Conservation (phyloP, 306 rosid species). For the Styphnolobium japonicum region DNA sequence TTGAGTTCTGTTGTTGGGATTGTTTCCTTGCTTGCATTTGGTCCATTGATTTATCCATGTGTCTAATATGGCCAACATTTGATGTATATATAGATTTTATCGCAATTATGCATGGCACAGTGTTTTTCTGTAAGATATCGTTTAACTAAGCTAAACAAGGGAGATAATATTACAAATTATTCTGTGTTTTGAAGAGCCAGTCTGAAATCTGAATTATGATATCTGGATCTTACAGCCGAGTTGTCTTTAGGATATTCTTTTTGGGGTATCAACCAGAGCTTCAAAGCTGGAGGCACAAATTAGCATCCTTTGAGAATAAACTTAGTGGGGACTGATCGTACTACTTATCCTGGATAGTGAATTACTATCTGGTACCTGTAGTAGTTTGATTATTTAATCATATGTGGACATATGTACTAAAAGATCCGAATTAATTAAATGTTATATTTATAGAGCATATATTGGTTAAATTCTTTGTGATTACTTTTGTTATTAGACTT, state of each 20-base stretch:
- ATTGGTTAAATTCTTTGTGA: too few relatives aligned
- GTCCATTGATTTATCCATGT: neutral
- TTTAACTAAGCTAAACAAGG: neutral
- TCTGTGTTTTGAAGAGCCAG: neutral
- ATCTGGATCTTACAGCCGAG: neutral
- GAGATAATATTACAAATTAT: neutral
- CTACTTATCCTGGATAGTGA: constrained; percentile 12
- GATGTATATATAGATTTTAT: neutral
- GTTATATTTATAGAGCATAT: too few relatives aligned
- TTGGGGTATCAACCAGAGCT: neutral
- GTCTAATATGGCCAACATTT: neutral
- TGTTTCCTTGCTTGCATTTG: neutral
- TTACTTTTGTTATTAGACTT: too few relatives aligned
- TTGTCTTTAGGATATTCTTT: neutral
- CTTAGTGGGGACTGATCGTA: neutral
- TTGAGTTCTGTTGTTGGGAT: neutral
- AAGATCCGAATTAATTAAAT: too few relatives aligned
- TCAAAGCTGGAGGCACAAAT: constrained; percentile 21
- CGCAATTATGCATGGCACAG: neutral
- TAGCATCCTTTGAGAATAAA: neutral
- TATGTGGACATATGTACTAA: too few relatives aligned
- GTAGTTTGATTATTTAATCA: too few relatives aligned
- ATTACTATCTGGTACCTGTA: neutral
- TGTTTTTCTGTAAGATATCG: neutral
- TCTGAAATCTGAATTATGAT: neutral